These are phyloP conservation scores for Eucalyptus tenuipes DNA, from an alignment of 345 rosid species.

Conservation along the genomic window DNA sequence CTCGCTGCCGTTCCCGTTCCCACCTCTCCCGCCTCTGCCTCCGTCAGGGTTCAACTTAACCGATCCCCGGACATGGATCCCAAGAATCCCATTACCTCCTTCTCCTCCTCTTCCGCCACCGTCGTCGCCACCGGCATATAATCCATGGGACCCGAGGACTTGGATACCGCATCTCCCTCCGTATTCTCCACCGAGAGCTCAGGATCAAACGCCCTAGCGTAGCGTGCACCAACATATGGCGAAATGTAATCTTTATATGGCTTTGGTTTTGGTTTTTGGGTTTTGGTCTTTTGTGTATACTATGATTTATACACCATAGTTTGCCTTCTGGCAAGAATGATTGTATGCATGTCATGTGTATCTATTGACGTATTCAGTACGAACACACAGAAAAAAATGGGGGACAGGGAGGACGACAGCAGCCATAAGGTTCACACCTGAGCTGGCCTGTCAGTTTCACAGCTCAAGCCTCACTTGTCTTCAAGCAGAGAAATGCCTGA, in stretches of 20 bases:
- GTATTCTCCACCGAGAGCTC: slow-evolving; percentile 16
- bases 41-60: slow-evolving; percentile 40
- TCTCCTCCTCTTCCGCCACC: slow-evolving; percentile 23
- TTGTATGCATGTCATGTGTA: neutral
- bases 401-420: neutral
- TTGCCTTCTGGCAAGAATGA: neutral
- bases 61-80: slow-evolving; percentile 65
- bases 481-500: neutral
- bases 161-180: slow-evolving; percentile 27
- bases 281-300: neutral
- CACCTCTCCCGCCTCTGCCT: slow-evolving; percentile 16
- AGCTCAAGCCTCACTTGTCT: neutral
- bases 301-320: neutral
- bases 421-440: neutral
- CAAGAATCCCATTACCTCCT: slow-evolving; percentile 19
- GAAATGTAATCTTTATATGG: neutral
- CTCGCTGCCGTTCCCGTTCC: slow-evolving; percentile 5
- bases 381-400: neutral
- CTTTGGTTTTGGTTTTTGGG: neutral
- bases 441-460: neutral
- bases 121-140: slow-evolving; percentile 17
- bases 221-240: neutral
- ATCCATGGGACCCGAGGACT: slow-evolving; percentile 25
- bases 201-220: neutral
- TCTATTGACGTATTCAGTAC: neutral